Conservation (phyloP, 345 rosid species). For the Euphorbia pulcherrima region DNA sequence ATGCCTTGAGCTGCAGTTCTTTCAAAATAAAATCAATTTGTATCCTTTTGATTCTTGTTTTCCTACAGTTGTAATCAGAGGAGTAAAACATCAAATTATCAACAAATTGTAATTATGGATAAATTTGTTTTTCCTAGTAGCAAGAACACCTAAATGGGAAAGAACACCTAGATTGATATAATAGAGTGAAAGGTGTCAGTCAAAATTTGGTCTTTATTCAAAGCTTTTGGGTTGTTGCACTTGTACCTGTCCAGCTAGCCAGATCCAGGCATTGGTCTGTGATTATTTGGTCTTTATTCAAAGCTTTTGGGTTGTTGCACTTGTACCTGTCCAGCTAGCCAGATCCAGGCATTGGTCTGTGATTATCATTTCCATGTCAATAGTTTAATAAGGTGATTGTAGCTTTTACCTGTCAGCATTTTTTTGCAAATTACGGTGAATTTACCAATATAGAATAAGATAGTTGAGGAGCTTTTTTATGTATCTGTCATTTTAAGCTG, state of each 20-base stretch:
- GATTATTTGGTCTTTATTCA: neutral
- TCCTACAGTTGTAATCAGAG: neutral
- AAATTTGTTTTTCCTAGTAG: neutral
- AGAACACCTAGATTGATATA: neutral
- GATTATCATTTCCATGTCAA: no score
- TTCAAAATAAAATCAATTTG: neutral
- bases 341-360: neutral
- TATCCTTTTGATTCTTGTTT: neutral
- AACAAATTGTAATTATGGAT: neutral
- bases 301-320: neutral
- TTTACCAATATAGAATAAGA: neutral
- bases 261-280: neutral
- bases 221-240: neutral
- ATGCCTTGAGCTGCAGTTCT: neutral
- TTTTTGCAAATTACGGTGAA: neutral
- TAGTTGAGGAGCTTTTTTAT: neutral
- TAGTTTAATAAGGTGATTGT: neutral
- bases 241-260: neutral
- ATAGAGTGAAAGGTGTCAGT: neutral
- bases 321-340: neutral
- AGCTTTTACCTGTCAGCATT: neutral
- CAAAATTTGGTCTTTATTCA: neutral
- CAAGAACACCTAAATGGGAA: neutral
- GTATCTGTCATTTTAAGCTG: neutral
- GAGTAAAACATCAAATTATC: neutral